phyloP scores from a whole-genome alignment of 768 basidiomycete genomes.

The Sistotremastrum niveocremeum region DNA sequence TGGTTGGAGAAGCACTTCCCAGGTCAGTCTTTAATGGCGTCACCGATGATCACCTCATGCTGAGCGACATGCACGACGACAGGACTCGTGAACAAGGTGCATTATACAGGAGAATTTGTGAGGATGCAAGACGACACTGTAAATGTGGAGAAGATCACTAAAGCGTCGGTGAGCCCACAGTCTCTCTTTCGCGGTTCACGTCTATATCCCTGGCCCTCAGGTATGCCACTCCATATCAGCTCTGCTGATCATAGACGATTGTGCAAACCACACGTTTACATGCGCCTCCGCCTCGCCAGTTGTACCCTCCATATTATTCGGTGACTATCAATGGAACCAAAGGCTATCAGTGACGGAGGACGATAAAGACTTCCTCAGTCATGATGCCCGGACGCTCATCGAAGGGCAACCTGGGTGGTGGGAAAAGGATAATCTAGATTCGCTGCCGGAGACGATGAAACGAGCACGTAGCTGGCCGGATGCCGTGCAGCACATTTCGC shows the following conservation, averaged over 20 bases:
- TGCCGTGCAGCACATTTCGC: too few relatives aligned
- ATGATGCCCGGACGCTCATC: constrained; percentile 18
- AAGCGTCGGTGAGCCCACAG: constrained; percentile 41
- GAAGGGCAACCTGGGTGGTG: too few relatives aligned
- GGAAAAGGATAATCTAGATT: too few relatives aligned
- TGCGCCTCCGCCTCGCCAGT: constrained; percentile 35
- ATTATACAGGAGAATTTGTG: constrained; percentile 5
- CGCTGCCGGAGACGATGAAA: too few relatives aligned
- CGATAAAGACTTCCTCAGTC: constrained; percentile 38
- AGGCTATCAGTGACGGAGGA: constrained; percentile 34
- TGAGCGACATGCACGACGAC: too few relatives aligned
- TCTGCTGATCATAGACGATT: constrained; percentile 64
- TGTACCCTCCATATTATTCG: constrained; percentile 57
- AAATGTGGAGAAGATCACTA: constrained; percentile 34
- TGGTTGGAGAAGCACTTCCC: constrained; percentile 60
- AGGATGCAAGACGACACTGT: constrained; percentile 29
- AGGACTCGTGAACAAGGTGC: not conserved
- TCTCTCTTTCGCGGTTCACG: not conserved
- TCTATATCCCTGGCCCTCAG: constrained; percentile 17
- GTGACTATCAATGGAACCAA: constrained; percentile 65
- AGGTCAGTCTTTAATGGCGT: constrained; percentile 21
- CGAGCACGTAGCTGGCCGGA: too few relatives aligned
- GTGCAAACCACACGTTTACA: constrained; percentile 59
- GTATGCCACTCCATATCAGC: constrained; percentile 54
- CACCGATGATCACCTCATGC: not conserved